Base-by-base conservation (phyloP, 2,329 filamentous ascomycete genomes). In the Trichoderma sp. region DNA sequence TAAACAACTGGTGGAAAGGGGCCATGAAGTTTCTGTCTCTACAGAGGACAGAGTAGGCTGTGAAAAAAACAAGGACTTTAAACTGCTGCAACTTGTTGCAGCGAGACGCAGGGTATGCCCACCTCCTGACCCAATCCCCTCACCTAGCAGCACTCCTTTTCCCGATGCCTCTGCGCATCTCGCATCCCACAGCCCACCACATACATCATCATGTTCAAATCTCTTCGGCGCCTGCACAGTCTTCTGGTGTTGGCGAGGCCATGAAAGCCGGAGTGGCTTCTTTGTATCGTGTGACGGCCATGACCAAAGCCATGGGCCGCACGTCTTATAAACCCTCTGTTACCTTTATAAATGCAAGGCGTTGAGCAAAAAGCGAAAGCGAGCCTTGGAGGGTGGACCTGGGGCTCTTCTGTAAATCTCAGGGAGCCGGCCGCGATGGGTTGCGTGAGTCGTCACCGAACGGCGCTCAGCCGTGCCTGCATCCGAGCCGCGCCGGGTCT, bases 31-130 rank as follows among this genome's bases (percentile, higher is more conserved):
- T 63, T 60, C 69, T 56, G 67, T 68, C 61, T 67, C 68, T 68
- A 52, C 64, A 24, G 55, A 67, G 64, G 37, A 67, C 64, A 67
- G 64, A 67, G 64, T 67, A 68, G 69, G 63, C 66, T 57, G 71
- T 66, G 75, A 75, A 64, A 74, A 75, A 29, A 63, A 74, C 74
- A 29, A 72, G 72, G 37, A 37, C n/a, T 73, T 73, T 59, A 52
- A 74, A 59, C 71, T 72, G 66, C 69, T 67, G 70, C 70, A 73
- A 71, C 70, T 73, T 71, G 65, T 49, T 72, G 64, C 72, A 73
- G 73, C 60, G 40, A 67, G 66, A 72, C 74, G 73, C 73, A 77
- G 78, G 77, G 78, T 79, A 79, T 79, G 78, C 74, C 71, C 49
- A 72, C 71, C 64, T 68, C 69, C 70, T 60, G 40, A 64, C 40